phyloP scores from a whole-genome alignment of 768 basidiomycete species.

The Chiua virens region DNA sequence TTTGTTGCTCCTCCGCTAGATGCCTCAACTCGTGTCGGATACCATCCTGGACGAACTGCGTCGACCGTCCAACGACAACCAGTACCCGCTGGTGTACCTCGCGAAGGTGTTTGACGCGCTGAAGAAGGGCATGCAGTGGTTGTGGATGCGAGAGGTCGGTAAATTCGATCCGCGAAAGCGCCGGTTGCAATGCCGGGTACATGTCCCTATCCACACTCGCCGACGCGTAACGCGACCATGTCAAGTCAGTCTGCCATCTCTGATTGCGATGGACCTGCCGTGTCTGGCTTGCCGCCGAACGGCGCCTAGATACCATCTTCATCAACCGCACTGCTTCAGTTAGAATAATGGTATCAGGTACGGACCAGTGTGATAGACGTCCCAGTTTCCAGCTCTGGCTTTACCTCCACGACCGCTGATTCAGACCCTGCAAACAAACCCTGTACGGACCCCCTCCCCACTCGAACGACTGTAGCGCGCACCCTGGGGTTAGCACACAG shows the following conservation, averaged over 20 bases:
- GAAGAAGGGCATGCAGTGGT: constrained; percentile 58
- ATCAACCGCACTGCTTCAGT: background rate
- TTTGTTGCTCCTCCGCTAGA: constrained; percentile 37
- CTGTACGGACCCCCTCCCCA: constrained; percentile 38
- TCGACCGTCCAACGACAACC: constrained; percentile 75
- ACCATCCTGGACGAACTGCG: constrained; percentile 61
- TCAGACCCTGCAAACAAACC: constrained; percentile 55
- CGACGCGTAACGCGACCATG: constrained; percentile 66
- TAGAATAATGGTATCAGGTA: background rate
- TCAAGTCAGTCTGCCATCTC: constrained; percentile 79
- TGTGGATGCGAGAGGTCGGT: constrained; percentile 42
- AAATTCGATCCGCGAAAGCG: constrained; percentile 68
- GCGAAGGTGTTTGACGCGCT: constrained; percentile 35
- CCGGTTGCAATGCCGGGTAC: constrained; percentile 18
- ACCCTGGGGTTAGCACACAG: constrained; percentile 61
- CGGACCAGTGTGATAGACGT: background rate
- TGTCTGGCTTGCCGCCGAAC: constrained; percentile 46
- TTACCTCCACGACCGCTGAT: constrained; percentile 58
- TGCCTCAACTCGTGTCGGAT: constrained; percentile 58
- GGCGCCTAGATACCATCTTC: background rate
- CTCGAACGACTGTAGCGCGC: constrained; percentile 70
- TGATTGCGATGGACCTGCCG: constrained; percentile 68
- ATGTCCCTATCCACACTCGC: constrained; percentile 8
- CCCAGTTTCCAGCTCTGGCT: constrained; percentile 36
- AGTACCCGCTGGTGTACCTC: constrained; percentile 42